These are phyloP conservation scores for Pinus tabuliformis DNA, from an alignment of 75 land plant genomes.

Conservation along the genomic window DNA sequence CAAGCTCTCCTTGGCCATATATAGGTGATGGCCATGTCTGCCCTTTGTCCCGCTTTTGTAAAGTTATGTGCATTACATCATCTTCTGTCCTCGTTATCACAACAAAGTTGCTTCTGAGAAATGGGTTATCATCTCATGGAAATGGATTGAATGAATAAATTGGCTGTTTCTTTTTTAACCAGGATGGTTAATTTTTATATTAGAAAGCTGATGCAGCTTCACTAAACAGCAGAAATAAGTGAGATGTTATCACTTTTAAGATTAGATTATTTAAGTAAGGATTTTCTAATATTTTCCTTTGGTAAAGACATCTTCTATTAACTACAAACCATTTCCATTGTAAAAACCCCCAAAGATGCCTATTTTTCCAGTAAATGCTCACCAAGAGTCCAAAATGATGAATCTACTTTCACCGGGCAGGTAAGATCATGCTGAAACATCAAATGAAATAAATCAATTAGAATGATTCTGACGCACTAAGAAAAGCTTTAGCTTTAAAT, in stretches of 20 bases:
- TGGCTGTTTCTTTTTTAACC: too few relatives aligned
- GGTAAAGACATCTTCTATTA: background rate
- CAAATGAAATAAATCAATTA: slow-evolving; percentile 5
- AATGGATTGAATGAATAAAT: background rate
- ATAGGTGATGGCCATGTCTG: slow-evolving; percentile 92
- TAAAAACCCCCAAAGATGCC: background rate
- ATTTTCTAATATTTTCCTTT: too few relatives aligned
- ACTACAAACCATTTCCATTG: background rate
- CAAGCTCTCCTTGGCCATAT: slow-evolving; percentile 77
- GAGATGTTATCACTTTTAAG: too few relatives aligned
- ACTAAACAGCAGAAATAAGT: too few relatives aligned
- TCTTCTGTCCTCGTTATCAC: slow-evolving; percentile 59
- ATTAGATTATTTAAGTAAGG: background rate
- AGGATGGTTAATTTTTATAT: too few relatives aligned
- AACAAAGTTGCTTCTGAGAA: background rate
- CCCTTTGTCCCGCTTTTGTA: slow-evolving; percentile 93
- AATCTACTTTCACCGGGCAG: slow-evolving; percentile 81
- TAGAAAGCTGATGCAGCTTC: too few relatives aligned
- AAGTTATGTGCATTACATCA: slow-evolving; percentile 77
- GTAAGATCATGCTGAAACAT: slow-evolving; percentile 73
- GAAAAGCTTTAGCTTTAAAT: too few relatives aligned
- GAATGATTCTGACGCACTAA: background rate
- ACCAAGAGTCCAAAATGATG: slow-evolving; percentile 99
- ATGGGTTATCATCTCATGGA: background rate
- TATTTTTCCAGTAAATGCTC: slow-evolving; percentile 7